These are phyloP conservation scores for Otatea glauca DNA, from an alignment of 176 grass and related monocot species.

Conservation along the genomic window DNA sequence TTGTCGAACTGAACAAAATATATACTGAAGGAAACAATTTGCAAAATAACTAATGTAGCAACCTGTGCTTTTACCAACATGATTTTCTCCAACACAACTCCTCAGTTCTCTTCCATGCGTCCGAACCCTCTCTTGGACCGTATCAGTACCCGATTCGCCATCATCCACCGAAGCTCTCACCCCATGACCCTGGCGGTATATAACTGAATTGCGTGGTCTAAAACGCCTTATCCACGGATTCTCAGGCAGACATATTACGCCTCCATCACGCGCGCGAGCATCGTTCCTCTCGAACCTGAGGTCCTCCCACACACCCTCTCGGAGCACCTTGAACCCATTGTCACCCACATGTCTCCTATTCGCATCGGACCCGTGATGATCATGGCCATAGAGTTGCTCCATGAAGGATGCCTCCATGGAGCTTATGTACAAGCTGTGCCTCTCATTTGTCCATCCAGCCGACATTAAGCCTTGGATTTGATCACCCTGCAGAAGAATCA, in stretches of 20 bases:
- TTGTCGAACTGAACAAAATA: not conserved
- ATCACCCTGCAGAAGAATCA: conserved; percentile 41
- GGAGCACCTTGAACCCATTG: conserved; percentile 51
- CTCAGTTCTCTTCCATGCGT: conserved; percentile 32
- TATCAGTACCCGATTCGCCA: conserved; percentile 41
- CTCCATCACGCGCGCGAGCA: not conserved
- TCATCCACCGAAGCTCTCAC: conserved; percentile 34
- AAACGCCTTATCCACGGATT: conserved; percentile 65
- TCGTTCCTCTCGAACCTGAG: conserved; percentile 40
- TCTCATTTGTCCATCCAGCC: conserved; percentile 69
- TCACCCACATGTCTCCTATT: not conserved
- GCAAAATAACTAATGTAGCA: conserved; percentile 11
- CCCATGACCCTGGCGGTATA: not conserved
- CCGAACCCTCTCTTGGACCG: conserved; percentile 31
- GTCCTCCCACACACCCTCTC: conserved; percentile 21
- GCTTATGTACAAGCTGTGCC: conserved; percentile 61
- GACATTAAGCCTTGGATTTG: conserved; percentile 38
- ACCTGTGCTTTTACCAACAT: conserved; percentile 56
- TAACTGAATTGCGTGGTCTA: conserved; percentile 13
- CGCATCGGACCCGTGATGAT: not conserved
- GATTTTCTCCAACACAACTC: conserved; percentile 14
- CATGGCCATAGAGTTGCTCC: conserved; percentile 48
- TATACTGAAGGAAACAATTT: not conserved
- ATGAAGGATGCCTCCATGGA: conserved; percentile 78
- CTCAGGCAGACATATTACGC: conserved; percentile 32